Base-by-base conservation (phyloP, 1,284 basidiomycete species). In the Ustilago tritici region DNA sequence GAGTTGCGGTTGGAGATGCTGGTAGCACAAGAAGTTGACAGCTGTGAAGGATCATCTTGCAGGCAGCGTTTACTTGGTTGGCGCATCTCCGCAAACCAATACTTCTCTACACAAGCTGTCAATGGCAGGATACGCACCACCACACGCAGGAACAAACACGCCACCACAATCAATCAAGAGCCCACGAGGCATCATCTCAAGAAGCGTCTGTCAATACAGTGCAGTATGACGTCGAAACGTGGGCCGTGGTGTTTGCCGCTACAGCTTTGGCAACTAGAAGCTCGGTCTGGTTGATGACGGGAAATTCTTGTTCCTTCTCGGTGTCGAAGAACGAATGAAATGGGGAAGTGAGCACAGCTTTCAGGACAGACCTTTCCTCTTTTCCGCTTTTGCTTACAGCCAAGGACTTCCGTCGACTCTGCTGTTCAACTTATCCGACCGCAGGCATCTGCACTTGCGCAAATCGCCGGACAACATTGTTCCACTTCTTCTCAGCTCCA, bases 381-480 rank as follows among this genome's bases (percentile, higher is more conserved):
- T 50, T 8, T 28, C 6, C 28, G 3, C 31, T 50, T 50, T 50
- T 15, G 38, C n/a, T 32, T 23, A 17, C 31, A 35, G 49, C 55
- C 43, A 57, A 57, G 61, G 61, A 64, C 31, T 50, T 64, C 61
- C 61, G 61, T 64, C 61, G 61, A 57, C 61, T 31, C 8, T 14
- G 15, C 23, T 31, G 10, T 49, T 23, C 9, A 6, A 31, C 46
- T 36, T 41, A 64, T 64, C 55, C 61, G 47, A 57, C 55, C 47
- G 55, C 36, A 41, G 61, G 35, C 52, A 50, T 32, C 49, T 28
- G 31, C 49, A 50, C 4, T 31, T 28, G 49, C 49, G 28, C 49
- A 50, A 50, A 31, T 52, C 64, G 56, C 57, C 64, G 52, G 52
- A 55, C 31, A 28, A 41, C 17, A 14, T 9, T 47, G 14, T 47